These are phyloP conservation scores for Sophora flavescens DNA, from an alignment of 306 rosid genomes.

Conservation along the genomic window DNA sequence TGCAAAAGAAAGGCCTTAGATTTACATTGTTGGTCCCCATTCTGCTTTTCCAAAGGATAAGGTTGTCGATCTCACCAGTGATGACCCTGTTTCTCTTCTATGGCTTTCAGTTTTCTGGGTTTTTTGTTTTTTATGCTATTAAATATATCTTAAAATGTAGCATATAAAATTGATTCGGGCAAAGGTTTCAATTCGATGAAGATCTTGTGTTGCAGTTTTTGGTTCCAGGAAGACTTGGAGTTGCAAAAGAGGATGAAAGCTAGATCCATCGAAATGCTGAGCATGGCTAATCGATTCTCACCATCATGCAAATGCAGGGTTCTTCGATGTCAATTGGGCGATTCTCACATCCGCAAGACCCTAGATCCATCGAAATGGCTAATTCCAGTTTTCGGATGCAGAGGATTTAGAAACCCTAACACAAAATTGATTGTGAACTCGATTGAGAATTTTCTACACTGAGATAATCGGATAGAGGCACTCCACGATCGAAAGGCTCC, in stretches of 20 bases:
- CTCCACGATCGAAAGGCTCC: too few relatives aligned
- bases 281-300: neutral
- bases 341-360: too few relatives aligned
- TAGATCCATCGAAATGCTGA: slow-evolving; percentile 48
- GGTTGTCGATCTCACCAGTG: slow-evolving; percentile 48
- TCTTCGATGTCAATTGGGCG: too few relatives aligned
- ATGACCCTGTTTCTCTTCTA: slow-evolving; percentile 26
- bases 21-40: slow-evolving; percentile 19
- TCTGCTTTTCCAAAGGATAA: too few relatives aligned
- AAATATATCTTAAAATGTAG: neutral
- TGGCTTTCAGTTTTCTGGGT: neutral
- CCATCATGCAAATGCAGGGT: too few relatives aligned
- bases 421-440: too few relatives aligned
- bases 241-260: slow-evolving; percentile 79
- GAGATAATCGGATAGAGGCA: too few relatives aligned
- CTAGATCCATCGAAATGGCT: too few relatives aligned
- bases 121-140: neutral
- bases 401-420: too few relatives aligned
- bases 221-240: slow-evolving; percentile 90
- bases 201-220: slow-evolving; percentile 78
- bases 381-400: too few relatives aligned
- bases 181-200: slow-evolving; percentile 50
- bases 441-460: too few relatives aligned
- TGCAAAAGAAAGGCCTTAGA: slow-evolving; percentile 66
- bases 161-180: slow-evolving; percentile 55